Base-by-base conservation (phyloP, 2,329 filamentous ascomycete genomes). In the Sodiomyces alkalinus region DNA sequence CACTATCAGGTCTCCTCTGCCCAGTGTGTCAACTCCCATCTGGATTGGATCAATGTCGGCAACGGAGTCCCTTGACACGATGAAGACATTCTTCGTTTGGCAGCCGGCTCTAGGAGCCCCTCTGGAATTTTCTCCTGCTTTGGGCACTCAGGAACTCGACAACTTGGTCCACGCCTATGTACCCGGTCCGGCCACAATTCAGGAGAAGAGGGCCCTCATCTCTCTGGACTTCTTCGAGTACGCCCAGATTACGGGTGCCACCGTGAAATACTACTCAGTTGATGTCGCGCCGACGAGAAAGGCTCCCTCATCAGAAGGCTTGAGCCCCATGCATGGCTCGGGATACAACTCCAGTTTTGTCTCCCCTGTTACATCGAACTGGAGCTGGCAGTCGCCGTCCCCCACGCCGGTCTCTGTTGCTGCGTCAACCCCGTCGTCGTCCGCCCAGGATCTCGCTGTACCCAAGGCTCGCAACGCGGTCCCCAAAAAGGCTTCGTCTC, bases 111-210 rank as follows among this genome's bases (percentile, higher is more conserved):
- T 70, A 30, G 70, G 70, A 28, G 59, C 62, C 26, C 52, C 62
- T 35, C 56, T 76, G 32, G 57, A 82, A 52, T 73, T 82, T 64
- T 52, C 74, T 47, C 64, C 81, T 55, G 54, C 75, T 42, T 55
- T 82, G 51, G 56, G 74, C 45, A 58, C 64, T 35, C 41, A 66
- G 51, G 63, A 80, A 48, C 60, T 76, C 29, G 68, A 74, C 41
- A 54, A 64, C 29, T 51, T 76, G 45, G 61, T 77, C 41, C 53
- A 70, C 46, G 57, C 61, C 36, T 73, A 72, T 46, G 47, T 75
- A 27, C 51, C 64, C 26, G 66, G 68, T 27, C 43, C 62, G 27
- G 57, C 53, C 28, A 55, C 64, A 16, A 62, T 68, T 41, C 53
- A 62, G 41, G 67, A 74, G 41, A 75, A 75, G 60, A 60, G 68